Percentiles rank a stretch among this genome's conserved stretches.
These are phyloP conservation scores for Colletotrichum lentis DNA, from an alignment of 2,329 filamentous ascomycete genomes.

Conservation along the genomic window DNA sequence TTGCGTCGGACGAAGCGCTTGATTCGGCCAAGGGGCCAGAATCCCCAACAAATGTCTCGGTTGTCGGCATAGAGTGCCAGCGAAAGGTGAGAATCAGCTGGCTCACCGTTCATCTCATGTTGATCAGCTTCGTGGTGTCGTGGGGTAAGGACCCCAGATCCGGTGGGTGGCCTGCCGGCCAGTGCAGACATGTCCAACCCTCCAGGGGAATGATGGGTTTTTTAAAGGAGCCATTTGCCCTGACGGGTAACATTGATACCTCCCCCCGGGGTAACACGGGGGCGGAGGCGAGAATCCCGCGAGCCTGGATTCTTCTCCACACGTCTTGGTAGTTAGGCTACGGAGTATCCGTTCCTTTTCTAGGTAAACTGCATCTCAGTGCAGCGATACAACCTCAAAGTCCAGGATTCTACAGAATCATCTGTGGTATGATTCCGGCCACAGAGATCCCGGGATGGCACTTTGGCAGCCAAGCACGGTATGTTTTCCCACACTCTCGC, in stretches of 20 bases:
- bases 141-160: not conserved
- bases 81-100: not conserved
- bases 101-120: too few species aligned
- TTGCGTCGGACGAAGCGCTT: not conserved
- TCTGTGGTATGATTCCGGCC: not conserved
- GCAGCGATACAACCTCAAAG: not conserved
- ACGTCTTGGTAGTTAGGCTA: not conserved
- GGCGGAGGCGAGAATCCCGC: not conserved
- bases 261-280: not conserved
- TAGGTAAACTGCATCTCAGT: not conserved
- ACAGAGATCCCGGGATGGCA: not conserved
- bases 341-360: too few species aligned
- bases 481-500: not conserved
- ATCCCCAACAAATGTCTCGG: not conserved
- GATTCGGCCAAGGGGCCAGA: not conserved
- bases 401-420: too few species aligned
- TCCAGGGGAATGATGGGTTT: too few species aligned
- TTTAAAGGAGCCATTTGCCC: not conserved
- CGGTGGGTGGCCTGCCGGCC: not conserved
- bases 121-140: not conserved
- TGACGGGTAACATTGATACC: not conserved
- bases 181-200: not conserved
- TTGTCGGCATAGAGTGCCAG: not conserved
- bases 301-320: not conserved
- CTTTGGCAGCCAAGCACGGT: too few species aligned